A percentile compares a stretch with the other conserved stretches of the same genome.
phyloP scores from a whole-genome alignment of 1,139 yeast species.

The Scheffersomyces titani region DNA sequence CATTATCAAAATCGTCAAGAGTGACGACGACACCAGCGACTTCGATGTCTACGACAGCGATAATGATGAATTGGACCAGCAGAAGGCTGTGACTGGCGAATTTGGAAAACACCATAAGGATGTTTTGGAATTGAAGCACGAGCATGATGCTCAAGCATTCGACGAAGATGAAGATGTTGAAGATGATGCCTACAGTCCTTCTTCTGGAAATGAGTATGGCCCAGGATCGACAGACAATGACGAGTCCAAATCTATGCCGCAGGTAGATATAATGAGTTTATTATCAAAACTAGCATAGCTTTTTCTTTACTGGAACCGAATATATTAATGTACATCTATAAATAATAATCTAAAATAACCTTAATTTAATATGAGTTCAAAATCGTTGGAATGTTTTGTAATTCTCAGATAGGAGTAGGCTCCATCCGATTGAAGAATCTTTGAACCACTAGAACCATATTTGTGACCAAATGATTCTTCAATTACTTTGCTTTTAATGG shows the following conservation, averaged over 20 bases:
- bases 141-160: slow-evolving; percentile 6
- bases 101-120: slow-evolving; percentile 31
- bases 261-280: slow-evolving; percentile 31
- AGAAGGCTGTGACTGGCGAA: slow-evolving; percentile 8
- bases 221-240: slow-evolving; percentile 6
- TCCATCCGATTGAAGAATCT: not conserved
- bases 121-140: slow-evolving; percentile 32
- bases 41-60: slow-evolving; percentile 12
- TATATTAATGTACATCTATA: slow-evolving; percentile 1
- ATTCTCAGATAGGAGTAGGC: not conserved
- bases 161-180: slow-evolving; percentile 11
- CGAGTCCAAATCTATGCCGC: slow-evolving; percentile 14
- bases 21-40: slow-evolving; percentile 10
- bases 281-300: slow-evolving; percentile 33
- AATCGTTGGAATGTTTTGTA: slow-evolving; percentile 11
- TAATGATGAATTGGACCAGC: slow-evolving; percentile 7
- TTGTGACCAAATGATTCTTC: not conserved
- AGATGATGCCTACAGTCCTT: slow-evolving; percentile 24
- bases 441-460: not conserved
- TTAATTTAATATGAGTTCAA: slow-evolving; percentile 13
- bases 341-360: not conserved
- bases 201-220: slow-evolving; percentile 9
- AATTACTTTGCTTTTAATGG: not conserved
- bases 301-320: not conserved
- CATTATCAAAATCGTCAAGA: slow-evolving; percentile 17